phyloP scores from a whole-genome alignment of 83 land plant species.

The Larix sibirica region DNA sequence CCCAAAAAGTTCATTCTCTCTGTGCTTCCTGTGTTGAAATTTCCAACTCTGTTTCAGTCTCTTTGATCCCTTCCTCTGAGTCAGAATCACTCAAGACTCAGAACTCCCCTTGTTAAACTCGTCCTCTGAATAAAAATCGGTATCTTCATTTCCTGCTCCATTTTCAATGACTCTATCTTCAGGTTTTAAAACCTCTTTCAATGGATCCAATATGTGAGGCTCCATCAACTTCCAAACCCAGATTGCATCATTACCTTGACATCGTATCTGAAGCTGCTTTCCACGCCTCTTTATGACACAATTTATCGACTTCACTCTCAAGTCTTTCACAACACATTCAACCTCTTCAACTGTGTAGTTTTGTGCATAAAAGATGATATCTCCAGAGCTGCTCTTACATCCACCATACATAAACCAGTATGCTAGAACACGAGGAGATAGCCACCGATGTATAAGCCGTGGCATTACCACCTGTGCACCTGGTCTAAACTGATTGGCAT shows the following conservation, averaged over 20 bases:
- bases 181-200: slow-evolving; percentile 51
- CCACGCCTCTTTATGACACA: slow-evolving; percentile 59
- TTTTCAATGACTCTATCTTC: slow-evolving; percentile 12
- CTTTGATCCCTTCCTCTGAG: background rate
- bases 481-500: slow-evolving; percentile 86
- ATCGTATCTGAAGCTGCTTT: slow-evolving; percentile 53
- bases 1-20: background rate
- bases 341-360: slow-evolving; percentile 57
- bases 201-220: slow-evolving; percentile 57
- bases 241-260: slow-evolving; percentile 61
- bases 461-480: slow-evolving; percentile 66
- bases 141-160: background rate
- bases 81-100: background rate
- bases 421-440: slow-evolving; percentile 81
- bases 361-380: slow-evolving; percentile 69
- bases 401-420: slow-evolving; percentile 99
- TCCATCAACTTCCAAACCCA: slow-evolving; percentile 79
- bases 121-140: background rate
- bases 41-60: background rate
- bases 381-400: slow-evolving; percentile 57
- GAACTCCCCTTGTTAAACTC: slow-evolving; percentile 1
- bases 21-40: background rate
- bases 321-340: slow-evolving; percentile 55
- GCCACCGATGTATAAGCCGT: slow-evolving; percentile 85
- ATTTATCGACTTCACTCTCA: slow-evolving; percentile 61